Evolutionary conservation across 148 eudicot species (phyloP), one percentile per base, ranked within the genome.

Genomic region (Hydrangea macrophylla): DNA sequence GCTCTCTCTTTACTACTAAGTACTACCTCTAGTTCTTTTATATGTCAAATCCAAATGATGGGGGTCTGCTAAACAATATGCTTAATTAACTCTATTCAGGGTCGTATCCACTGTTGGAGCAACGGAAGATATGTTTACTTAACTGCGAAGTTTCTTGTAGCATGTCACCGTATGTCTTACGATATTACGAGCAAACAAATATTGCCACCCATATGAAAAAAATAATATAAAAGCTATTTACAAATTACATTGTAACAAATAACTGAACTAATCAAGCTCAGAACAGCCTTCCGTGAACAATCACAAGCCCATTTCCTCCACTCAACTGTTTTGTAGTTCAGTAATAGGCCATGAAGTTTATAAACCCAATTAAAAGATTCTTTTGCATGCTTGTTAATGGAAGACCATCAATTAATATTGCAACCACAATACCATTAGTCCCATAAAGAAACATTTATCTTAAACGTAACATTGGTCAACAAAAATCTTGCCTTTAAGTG

Each of bases 401-500:
- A 15, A 60, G 30, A 62, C 50, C 45, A 24, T 5, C 5, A 25
- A 51, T 9, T 11, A 4, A 35, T 62, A 24, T 11, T 31, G 31
- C 50, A 11, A 40, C 11, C n/a, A 12, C 36, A 13, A 23, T 24
- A 40, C 11, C n/a, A 12, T 60, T 26, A 23, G 20, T 62, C 50
- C 23, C 28, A 67, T 10, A 36, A 55, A 55, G 6, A 26, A 4
- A 36, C 33, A 9, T 0, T 67, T 55, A 13, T 18, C 25, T 59
- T 8, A 25, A 67, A 36, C 3, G 30, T 24, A 20, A 6, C 48
- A 55, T 36, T 36, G 36, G 24, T 25, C 58, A 55, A 18, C 22
- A 26, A 61, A 82, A 71, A 63, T 58, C 89, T 79, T 74, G 85
- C 98, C 77, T 93, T 93, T 33, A 93, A 82, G 78, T 86, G 95